These are phyloP conservation scores for Colletotrichum orbiculare DNA, from an alignment of 2,329 filamentous ascomycete genomes.

Conservation along the genomic window DNA sequence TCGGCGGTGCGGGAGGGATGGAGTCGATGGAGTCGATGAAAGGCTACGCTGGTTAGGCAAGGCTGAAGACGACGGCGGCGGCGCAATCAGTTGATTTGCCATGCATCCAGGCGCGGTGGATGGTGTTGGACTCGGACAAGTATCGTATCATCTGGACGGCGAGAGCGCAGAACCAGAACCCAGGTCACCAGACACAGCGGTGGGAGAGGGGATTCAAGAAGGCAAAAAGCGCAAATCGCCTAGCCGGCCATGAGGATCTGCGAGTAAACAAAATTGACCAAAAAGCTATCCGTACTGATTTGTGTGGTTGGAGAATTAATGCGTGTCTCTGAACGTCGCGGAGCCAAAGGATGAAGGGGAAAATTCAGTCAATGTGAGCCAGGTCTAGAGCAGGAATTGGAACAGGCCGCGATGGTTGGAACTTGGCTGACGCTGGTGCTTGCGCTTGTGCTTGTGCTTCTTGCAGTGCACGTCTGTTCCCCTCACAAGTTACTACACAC, in stretches of 20 bases:
- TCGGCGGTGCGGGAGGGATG: no score
- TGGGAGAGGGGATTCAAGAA: slow-evolving; percentile 7
- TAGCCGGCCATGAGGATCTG: slow-evolving; percentile 35
- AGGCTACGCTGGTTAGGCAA: slow-evolving; percentile 22
- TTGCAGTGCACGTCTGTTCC: background rate
- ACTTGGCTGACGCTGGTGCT: slow-evolving; percentile 28
- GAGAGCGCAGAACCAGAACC: slow-evolving; percentile 1
- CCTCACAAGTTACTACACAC: slow-evolving; percentile 2
- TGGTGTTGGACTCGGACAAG: slow-evolving; percentile 25
- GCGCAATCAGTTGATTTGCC: slow-evolving; percentile 21
- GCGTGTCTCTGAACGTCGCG: background rate
- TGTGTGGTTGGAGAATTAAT: slow-evolving; percentile 9
- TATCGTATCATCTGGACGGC: slow-evolving; percentile 35
- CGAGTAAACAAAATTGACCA: slow-evolving; percentile 1
- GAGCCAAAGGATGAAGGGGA: background rate
- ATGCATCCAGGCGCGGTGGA: slow-evolving; percentile 32
- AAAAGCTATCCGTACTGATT: background rate
- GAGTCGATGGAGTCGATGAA: background rate
- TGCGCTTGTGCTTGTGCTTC: slow-evolving; percentile 16
- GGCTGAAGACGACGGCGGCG: slow-evolving; percentile 28
- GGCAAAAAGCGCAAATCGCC: slow-evolving; percentile 18
- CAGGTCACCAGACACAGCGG: slow-evolving; percentile 4
- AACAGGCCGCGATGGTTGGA: slow-evolving; percentile 12
- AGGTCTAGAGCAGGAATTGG: no score
- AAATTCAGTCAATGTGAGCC: no score